Conservation (phyloP, 805 yeast species). For the Saccharomycopsis sp. region DNA sequence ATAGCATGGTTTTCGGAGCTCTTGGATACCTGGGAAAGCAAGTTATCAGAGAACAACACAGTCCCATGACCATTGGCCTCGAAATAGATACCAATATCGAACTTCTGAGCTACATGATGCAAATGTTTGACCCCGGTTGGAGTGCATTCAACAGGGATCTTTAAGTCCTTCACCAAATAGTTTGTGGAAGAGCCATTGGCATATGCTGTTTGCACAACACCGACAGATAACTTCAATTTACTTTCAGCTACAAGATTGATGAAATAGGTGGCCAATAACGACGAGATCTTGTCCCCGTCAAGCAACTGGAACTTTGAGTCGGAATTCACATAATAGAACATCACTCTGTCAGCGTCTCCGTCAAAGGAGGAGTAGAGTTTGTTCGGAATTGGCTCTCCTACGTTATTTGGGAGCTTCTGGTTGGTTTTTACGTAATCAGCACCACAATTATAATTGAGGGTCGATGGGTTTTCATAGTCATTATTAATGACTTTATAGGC, state of each 20-base stretch:
- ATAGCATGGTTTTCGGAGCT: slow-evolving; percentile 42
- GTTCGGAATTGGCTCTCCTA: slow-evolving; percentile 36
- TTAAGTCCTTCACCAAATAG: slow-evolving; percentile 53
- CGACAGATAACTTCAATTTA: slow-evolving; percentile 42
- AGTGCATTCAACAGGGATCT: slow-evolving; percentile 78
- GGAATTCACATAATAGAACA: slow-evolving; percentile 56
- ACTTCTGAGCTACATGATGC: slow-evolving; percentile 76
- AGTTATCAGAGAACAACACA: slow-evolving; percentile 63
- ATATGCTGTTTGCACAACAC: slow-evolving; percentile 95
- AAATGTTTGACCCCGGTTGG: slow-evolving; percentile 96
- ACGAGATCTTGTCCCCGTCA: slow-evolving; percentile 93
- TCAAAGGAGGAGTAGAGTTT: slow-evolving; percentile 78
- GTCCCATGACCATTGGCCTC: slow-evolving; percentile 99
- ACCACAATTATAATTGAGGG: slow-evolving; percentile 77
- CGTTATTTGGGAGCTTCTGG: slow-evolving; percentile 66
- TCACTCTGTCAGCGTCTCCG: slow-evolving; percentile 95
- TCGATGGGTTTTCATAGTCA: slow-evolving; percentile 43
- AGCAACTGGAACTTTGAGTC: slow-evolving; percentile 44
- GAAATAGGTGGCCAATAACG: slow-evolving; percentile 69
- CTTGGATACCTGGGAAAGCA: slow-evolving; percentile 33
- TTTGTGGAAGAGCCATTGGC: slow-evolving; percentile 91
- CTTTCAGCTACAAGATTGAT: slow-evolving; percentile 44
- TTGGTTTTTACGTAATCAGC: slow-evolving; percentile 93
- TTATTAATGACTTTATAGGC: slow-evolving; percentile 46
- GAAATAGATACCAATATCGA: slow-evolving; percentile 88